Conservation (phyloP, 352 stramenopile species). For the Phytophthora tubulina region DNA sequence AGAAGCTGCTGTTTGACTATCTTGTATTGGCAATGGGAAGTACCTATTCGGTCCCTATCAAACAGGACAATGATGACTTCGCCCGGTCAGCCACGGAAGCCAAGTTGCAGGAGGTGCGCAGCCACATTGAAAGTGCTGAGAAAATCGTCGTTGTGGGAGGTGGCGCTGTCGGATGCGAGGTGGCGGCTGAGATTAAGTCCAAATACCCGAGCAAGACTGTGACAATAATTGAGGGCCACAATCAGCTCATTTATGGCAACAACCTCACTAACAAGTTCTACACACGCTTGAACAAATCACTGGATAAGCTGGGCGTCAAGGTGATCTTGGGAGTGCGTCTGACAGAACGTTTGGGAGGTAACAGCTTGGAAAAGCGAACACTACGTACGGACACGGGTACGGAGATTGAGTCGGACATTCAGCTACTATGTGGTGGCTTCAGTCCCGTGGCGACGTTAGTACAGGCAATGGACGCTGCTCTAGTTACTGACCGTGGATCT, state of each 20-base stretch:
- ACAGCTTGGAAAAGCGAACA: slow-evolving; percentile 35
- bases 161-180: slow-evolving; percentile 45
- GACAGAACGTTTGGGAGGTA: slow-evolving; percentile 29
- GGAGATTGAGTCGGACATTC: slow-evolving; percentile 42
- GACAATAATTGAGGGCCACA: slow-evolving; percentile 39
- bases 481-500: slow-evolving; percentile 31
- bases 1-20: slow-evolving; percentile 51
- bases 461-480: slow-evolving; percentile 19
- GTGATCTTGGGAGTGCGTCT: slow-evolving; percentile 43
- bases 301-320: slow-evolving; percentile 36
- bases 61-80: slow-evolving; percentile 30
- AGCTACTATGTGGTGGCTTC: slow-evolving; percentile 47
- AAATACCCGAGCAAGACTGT: slow-evolving; percentile 47
- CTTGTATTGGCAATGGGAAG: slow-evolving; percentile 51
- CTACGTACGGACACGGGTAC: slow-evolving; percentile 44
- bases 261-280: slow-evolving; percentile 36
- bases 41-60: slow-evolving; percentile 44
- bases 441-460: slow-evolving; percentile 32
- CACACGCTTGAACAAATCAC: slow-evolving; percentile 13
- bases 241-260: slow-evolving; percentile 35
- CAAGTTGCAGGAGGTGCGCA: slow-evolving; percentile 36
- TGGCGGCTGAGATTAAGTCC: slow-evolving; percentile 47
- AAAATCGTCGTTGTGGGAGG: slow-evolving; percentile 45
- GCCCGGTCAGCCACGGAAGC: slow-evolving; percentile 35
- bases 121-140: slow-evolving; percentile 33